phyloP scores from a whole-genome alignment of 2,329 filamentous ascomycete species.

The Diaporthe vaccinii region DNA sequence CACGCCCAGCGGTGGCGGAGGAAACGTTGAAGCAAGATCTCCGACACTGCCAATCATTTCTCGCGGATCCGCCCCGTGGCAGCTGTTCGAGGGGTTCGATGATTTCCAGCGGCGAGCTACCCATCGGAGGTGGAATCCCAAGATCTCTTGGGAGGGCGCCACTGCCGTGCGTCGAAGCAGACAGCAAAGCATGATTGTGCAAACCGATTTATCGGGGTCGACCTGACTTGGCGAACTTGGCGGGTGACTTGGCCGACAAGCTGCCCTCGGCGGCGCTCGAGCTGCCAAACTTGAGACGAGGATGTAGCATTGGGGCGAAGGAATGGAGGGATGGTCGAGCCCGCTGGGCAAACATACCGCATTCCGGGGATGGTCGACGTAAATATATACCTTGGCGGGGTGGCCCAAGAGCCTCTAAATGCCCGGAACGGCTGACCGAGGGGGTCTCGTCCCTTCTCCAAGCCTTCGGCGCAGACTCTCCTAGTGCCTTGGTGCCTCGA shows the following conservation, averaged over 20 bases:
- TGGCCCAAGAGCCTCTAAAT: slow-evolving; percentile 22
- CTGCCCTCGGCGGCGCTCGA: slow-evolving; percentile 11
- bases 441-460: slow-evolving; percentile 2
- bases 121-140: not conserved
- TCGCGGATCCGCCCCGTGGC: slow-evolving; percentile 14
- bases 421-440: slow-evolving; percentile 22
- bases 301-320: not conserved
- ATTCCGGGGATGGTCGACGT: slow-evolving; percentile 21
- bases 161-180: slow-evolving; percentile 6
- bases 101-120: not conserved
- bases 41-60: slow-evolving; percentile 22
- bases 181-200: not conserved
- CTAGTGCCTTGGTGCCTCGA: not conserved
- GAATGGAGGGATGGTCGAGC: not conserved
- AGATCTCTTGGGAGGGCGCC: not conserved
- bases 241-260: slow-evolving; percentile 18
- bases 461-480: not conserved
- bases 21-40: slow-evolving; percentile 5
- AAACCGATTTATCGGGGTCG: slow-evolving; percentile 4
- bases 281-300: slow-evolving; percentile 19
- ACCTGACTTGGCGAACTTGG: slow-evolving; percentile 28
- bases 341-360: not conserved
- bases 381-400: slow-evolving; percentile 13
- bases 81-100: not conserved
- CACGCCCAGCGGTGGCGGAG: slow-evolving; percentile 6